phyloP scores from a whole-genome alignment of 2,329 filamentous ascomycete genomes.

The Epicoccum sorghinum region DNA sequence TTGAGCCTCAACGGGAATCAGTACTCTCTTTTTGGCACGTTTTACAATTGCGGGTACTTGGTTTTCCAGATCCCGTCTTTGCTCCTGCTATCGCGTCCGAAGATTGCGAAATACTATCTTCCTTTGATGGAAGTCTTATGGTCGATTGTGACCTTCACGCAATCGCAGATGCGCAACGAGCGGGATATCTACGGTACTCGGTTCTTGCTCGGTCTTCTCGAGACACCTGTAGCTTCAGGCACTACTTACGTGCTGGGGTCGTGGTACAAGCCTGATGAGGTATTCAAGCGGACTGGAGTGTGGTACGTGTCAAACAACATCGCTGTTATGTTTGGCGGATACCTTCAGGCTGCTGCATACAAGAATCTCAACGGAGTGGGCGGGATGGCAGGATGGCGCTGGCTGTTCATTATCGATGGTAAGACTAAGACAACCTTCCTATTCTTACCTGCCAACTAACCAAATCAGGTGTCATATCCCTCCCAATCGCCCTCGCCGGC shows the following conservation, averaged over 20 bases:
- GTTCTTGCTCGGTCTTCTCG: slow-evolving; percentile 46
- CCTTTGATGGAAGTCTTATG: slow-evolving; percentile 50
- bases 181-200: slow-evolving; percentile 49
- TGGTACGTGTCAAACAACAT: slow-evolving; percentile 61
- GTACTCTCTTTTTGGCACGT: slow-evolving; percentile 59
- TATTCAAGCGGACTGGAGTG: slow-evolving; percentile 61
- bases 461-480: slow-evolving; percentile 55
- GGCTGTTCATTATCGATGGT: slow-evolving; percentile 61
- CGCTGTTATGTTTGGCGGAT: slow-evolving; percentile 64
- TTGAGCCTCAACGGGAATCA: slow-evolving; percentile 59
- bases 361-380: slow-evolving; percentile 56
- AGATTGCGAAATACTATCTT: slow-evolving; percentile 45
- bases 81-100: slow-evolving; percentile 47
- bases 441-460: neutral
- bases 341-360: slow-evolving; percentile 61
- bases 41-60: slow-evolving; percentile 49
- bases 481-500: slow-evolving; percentile 62
- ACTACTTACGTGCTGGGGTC: slow-evolving; percentile 47
- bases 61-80: slow-evolving; percentile 49
- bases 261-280: slow-evolving; percentile 54
- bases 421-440: neutral
- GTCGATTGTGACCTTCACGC: slow-evolving; percentile 50
- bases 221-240: slow-evolving; percentile 46
- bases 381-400: slow-evolving; percentile 58
- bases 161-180: slow-evolving; percentile 47